These are phyloP conservation scores for Pyrenopolyporus hunteri DNA, from an alignment of 495 filamentous ascomycete genomes.

Conservation along the genomic window DNA sequence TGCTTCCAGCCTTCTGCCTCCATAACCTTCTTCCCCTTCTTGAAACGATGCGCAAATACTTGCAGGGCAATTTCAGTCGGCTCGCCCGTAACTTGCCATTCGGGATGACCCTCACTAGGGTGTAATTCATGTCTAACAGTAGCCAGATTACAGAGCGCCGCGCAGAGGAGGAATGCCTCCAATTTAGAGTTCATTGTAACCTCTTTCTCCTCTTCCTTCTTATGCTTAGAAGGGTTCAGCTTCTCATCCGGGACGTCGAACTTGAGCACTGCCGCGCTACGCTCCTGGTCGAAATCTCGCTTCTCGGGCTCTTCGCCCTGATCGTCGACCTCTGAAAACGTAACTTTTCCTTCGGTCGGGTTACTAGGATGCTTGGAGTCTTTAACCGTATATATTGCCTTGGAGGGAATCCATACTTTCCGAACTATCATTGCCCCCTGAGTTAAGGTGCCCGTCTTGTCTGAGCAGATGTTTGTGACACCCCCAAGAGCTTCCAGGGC, in stretches of 20 bases:
- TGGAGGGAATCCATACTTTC: slow-evolving; percentile 77
- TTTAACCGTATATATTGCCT: slow-evolving; percentile 61
- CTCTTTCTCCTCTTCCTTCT: slow-evolving; percentile 38
- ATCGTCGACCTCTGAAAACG: slow-evolving; percentile 39
- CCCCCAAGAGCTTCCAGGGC: slow-evolving; percentile 84
- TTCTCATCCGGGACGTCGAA: slow-evolving; percentile 60
- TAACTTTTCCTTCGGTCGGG: slow-evolving; percentile 62
- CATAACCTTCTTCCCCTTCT: slow-evolving; percentile 61
- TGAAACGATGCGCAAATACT: slow-evolving; percentile 76
- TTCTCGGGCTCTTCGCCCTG: slow-evolving; percentile 41
- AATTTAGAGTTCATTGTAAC: slow-evolving; percentile 56
- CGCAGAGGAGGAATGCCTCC: slow-evolving; percentile 67
- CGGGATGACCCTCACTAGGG: slow-evolving; percentile 34
- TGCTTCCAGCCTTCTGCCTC: slow-evolving; percentile 65
- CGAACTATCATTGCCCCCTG: slow-evolving; percentile 79
- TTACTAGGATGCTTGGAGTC: slow-evolving; percentile 64
- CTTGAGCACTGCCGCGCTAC: slow-evolving; percentile 58
- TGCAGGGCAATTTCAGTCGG: slow-evolving; percentile 86
- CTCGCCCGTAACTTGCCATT: slow-evolving; percentile 79
- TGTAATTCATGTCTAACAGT: slow-evolving; percentile 63
- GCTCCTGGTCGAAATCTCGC: slow-evolving; percentile 57
- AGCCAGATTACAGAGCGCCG: slow-evolving; percentile 81
- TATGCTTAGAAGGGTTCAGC: slow-evolving; percentile 33
- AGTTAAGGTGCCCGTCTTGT: slow-evolving; percentile 86
- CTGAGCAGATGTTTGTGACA: slow-evolving; percentile 87